A percentile compares a stretch with the other conserved stretches of the same genome.
These are phyloP conservation scores for Chloranthus sessilifolius DNA, from an alignment of 164 flowering plant genomes.

Conservation along the genomic window DNA sequence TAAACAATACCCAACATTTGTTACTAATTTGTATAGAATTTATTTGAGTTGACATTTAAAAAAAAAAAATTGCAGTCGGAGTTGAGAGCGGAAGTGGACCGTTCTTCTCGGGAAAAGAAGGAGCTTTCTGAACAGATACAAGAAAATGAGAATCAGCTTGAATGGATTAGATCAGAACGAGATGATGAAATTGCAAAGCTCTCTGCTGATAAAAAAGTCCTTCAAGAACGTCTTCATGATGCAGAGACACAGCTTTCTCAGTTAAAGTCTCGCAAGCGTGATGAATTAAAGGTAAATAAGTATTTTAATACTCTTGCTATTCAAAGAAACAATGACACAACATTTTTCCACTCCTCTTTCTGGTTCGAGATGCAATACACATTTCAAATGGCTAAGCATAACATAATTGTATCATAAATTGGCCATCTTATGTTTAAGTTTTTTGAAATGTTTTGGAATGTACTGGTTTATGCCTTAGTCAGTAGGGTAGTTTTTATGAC, in stretches of 20 bases:
- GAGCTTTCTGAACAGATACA: conserved; percentile 74
- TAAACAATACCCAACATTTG: too few species aligned
- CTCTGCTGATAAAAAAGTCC: conserved; percentile 63
- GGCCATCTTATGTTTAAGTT: too few species aligned
- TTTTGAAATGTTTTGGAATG: too few species aligned
- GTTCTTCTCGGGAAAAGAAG: conserved; percentile 80
- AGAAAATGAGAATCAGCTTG: conserved; percentile 83
- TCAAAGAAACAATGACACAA: too few species aligned
- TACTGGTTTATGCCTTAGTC: too few species aligned
- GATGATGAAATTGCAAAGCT: conserved; percentile 81
- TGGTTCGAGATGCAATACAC: too few species aligned
- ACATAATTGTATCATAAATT: too few species aligned
- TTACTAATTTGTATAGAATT: conserved; percentile 4
- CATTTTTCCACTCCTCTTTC: neutral
- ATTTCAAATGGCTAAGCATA: too few species aligned
- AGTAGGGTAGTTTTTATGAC: too few species aligned
- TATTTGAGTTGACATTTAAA: conserved; percentile 1
- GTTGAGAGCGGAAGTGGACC: conserved; percentile 81
- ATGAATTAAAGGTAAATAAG: conserved; percentile 82
- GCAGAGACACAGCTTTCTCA: conserved; percentile 85
- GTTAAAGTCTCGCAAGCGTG: conserved; percentile 88
- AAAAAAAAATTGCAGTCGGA: conserved; percentile 58
- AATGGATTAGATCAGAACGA: conserved; percentile 87
- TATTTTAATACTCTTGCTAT: too few species aligned
- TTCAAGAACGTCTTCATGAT: conserved; percentile 93